Evolutionary conservation across 495 filamentous ascomycete species (phyloP).

Genomic region (Penicillium antarcticum): DNA sequence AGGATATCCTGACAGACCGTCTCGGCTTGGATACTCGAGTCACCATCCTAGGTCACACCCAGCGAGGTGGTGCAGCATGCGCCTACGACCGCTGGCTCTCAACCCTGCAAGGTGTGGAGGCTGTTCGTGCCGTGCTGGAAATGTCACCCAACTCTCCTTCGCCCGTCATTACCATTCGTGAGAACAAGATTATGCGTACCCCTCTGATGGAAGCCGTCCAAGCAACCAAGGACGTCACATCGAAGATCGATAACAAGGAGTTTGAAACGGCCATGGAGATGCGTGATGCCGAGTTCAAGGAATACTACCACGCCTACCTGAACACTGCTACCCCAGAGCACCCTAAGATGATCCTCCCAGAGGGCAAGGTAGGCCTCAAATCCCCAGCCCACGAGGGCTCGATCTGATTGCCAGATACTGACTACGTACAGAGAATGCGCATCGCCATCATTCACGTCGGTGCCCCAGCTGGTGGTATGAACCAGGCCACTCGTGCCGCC

Average conservation of each 20-base stretch:
- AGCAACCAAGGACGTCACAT: conserved; percentile 77
- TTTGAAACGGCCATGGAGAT: conserved; percentile 83
- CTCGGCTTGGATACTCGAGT: conserved; percentile 86
- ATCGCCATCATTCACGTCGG: conserved; percentile 97
- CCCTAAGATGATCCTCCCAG: conserved; percentile 58
- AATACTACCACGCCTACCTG: conserved; percentile 85
- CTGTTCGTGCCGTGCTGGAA: conserved; percentile 93
- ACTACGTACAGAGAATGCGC: conserved; percentile 67
- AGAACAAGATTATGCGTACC: conserved; percentile 95
- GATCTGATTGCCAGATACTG: conserved; percentile 1
- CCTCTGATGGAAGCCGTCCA: conserved; percentile 85
- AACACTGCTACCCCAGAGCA: conserved; percentile 78
- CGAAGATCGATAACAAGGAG: conserved; percentile 74
- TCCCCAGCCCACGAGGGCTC: not conserved
- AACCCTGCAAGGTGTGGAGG: conserved; percentile 93
- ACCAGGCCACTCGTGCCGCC: conserved; percentile 90
- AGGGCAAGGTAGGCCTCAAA: conserved; percentile 60
- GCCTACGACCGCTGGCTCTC: conserved; percentile 94
- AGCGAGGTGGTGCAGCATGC: conserved; percentile 86
- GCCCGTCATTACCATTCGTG: conserved; percentile 89
- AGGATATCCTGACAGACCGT: conserved; percentile 78
- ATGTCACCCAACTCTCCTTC: conserved; percentile 85
- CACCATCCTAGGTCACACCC: conserved; percentile 94
- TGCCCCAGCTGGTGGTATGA: conserved; percentile 98
- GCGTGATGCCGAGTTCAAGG: conserved; percentile 89